phyloP scores from a whole-genome alignment of 2,329 filamentous ascomycete genomes.

The Thielaviopsis ethacetica region DNA sequence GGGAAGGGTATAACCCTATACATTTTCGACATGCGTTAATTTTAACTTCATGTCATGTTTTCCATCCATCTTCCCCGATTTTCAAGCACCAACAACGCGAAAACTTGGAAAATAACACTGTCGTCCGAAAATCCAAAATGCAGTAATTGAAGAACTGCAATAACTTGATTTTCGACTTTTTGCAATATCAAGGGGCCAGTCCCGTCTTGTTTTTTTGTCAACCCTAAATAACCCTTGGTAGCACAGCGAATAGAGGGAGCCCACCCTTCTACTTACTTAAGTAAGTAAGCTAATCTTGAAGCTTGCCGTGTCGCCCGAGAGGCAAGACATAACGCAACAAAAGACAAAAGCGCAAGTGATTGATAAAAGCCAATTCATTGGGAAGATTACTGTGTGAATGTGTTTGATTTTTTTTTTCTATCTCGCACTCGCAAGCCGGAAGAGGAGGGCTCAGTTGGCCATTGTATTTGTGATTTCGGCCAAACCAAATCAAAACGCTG shows the following conservation, averaged over 20 bases:
- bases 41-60: conserved; percentile 1
- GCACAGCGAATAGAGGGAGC: neutral
- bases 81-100: neutral
- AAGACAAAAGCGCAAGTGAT: no score
- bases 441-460: no score
- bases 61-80: neutral
- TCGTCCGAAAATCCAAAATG: neutral
- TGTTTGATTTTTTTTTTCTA: no score
- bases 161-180: neutral
- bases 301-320: no score
- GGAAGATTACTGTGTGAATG: no score
- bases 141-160: neutral
- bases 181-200: neutral
- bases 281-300: neutral
- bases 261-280: neutral
- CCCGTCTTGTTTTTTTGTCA: no score
- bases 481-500: no score
- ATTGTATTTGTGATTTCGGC: no score
- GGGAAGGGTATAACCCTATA: neutral
- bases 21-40: neutral
- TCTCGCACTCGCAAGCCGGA: no score
- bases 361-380: no score
- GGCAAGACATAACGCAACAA: no score
- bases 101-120: neutral
- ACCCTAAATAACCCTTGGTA: neutral